These are phyloP conservation scores for Phaffia australis DNA, from an alignment of 768 basidiomycete genomes.

Conservation along the genomic window DNA sequence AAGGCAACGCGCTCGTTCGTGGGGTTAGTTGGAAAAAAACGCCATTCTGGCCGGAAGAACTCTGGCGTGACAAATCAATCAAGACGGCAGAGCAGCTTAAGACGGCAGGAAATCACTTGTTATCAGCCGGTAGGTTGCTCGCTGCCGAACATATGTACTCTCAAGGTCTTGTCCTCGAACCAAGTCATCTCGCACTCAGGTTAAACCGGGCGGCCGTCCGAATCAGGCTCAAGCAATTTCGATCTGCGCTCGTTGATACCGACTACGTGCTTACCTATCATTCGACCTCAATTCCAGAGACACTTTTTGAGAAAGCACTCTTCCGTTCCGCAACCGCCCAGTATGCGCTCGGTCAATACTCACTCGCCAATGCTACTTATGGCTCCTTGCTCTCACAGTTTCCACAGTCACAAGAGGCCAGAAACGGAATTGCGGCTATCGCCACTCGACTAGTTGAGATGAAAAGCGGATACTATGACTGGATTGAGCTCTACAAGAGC, in stretches of 20 bases:
- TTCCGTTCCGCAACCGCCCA: neutral
- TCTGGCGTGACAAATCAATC: neutral
- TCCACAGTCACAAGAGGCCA: neutral
- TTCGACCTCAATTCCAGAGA: neutral
- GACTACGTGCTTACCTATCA: neutral
- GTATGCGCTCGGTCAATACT: constrained; percentile 3
- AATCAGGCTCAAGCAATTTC: neutral
- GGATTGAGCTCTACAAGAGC: neutral
- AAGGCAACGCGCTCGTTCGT: neutral
- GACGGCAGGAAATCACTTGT: neutral
- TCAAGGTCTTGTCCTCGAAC: neutral
- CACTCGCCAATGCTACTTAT: neutral
- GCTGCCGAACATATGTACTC: neutral
- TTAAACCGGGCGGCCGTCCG: neutral
- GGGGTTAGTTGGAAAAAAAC: neutral
- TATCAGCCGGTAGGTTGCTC: neutral
- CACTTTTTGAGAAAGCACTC: constrained; percentile 6
- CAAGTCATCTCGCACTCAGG: neutral
- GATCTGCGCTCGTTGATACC: neutral
- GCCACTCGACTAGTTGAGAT: neutral
- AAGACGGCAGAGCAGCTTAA: neutral
- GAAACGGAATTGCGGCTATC: neutral
- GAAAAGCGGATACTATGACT: neutral
- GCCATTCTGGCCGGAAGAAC: neutral
- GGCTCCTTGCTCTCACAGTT: neutral